Evolutionary conservation across 768 basidiomycete genomes (phyloP), one percentile per base, ranked within the genome.

Genomic region (Cystobasidium ongulense): DNA sequence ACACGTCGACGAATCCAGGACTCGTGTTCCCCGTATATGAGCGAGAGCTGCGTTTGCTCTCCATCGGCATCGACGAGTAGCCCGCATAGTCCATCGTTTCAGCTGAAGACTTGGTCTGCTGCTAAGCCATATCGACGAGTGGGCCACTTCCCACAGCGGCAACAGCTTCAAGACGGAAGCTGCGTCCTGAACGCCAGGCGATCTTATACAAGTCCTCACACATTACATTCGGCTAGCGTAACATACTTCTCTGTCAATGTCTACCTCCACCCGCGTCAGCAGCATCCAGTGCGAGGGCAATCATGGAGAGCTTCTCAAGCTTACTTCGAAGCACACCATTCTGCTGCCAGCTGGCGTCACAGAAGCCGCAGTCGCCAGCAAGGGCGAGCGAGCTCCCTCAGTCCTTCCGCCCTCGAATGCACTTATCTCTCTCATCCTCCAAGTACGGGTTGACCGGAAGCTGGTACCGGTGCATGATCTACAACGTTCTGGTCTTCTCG

Each of bases 11-110:
- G 31, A 54, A 71, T 43, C 65, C 65, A 25, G 29, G 23, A 50
- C 65, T 67, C n/a, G 27, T 31, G 65, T 31, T 29, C 11, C 65
- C 65, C 29, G 27, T 29, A 38, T 67, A 67, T 23, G 41, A 50
- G 65, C 65, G 65, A 8, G 65, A 67, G 50, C 65, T 67, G 41
- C 65, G 65, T 25, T 67, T 67, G 65, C 38, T 39, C 41, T 38
- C 36, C 31, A 33, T 8, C 7, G 36, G 29, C 57, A 38, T 17
- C 31, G 29, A 61, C 57, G 57, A 61, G 57, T 31, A 61, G 57
- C 31, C 57, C 3, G 36, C 36, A 31, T 38, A 33, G 29, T 31
- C 57, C 36, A 38, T 31, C 36, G 17, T 31, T 10, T 2, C 57
- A 3, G 31, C 29, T 31, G 57, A 61, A 38, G 57, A 38, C 15